Percentiles rank a stretch among this genome's conserved stretches.
Conservation (phyloP, 2,329 filamentous ascomycete genomes). For the Neonectria magnoliae region DNA sequence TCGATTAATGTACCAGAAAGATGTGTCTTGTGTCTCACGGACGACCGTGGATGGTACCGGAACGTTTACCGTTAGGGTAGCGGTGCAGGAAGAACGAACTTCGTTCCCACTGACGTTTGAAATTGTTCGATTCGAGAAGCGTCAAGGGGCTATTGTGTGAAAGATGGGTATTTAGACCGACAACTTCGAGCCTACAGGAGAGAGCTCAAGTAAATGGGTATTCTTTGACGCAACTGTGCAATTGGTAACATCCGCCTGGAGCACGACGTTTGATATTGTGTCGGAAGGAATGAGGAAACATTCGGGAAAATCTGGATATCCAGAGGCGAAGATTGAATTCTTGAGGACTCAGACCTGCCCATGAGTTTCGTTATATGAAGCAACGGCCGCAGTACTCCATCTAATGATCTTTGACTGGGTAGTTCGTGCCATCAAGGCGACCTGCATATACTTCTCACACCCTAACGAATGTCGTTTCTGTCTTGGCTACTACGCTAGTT, state of each 20-base stretch:
- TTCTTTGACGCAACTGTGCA: slow-evolving; percentile 16
- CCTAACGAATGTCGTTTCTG: too few species aligned
- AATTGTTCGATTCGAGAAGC: slow-evolving; percentile 17
- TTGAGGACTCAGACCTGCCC: slow-evolving; percentile 24
- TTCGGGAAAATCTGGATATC: background rate
- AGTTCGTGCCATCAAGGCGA: too few species aligned
- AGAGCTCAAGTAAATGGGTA: slow-evolving; percentile 10
- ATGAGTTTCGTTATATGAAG: background rate
- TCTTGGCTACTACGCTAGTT: too few species aligned
- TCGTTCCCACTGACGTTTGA: slow-evolving; percentile 17
- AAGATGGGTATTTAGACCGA: slow-evolving; percentile 6
- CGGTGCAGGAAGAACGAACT: background rate
- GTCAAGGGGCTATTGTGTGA: slow-evolving; percentile 8
- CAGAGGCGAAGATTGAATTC: slow-evolving; percentile 22
- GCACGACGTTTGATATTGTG: slow-evolving; percentile 27
- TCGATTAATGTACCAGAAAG: slow-evolving; percentile 40
- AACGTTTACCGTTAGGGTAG: slow-evolving; percentile 15
- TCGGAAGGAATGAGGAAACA: slow-evolving; percentile 3
- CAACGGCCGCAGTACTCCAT: too few species aligned
- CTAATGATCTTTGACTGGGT: too few species aligned
- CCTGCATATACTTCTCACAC: too few species aligned
- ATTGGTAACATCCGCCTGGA: slow-evolving; percentile 20
- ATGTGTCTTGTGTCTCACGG: slow-evolving; percentile 38
- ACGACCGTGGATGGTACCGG: slow-evolving; percentile 1
- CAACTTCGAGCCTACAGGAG: slow-evolving; percentile 8